These are phyloP conservation scores for Simplicillium aogashimaense DNA, from an alignment of 2,329 filamentous ascomycete species.

Conservation along the genomic window DNA sequence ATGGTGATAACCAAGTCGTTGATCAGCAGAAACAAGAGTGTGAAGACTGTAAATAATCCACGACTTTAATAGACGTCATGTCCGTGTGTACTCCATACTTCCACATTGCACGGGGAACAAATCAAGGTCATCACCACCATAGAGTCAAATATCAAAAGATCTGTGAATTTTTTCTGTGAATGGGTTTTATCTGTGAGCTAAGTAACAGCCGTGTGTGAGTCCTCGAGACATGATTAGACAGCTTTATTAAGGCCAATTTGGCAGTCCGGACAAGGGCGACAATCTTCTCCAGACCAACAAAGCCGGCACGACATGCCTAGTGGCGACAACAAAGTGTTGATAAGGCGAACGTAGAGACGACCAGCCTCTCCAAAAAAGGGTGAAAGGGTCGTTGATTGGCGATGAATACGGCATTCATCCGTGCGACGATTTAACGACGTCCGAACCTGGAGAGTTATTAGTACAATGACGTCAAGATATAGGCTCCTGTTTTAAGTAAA, in stretches of 20 bases:
- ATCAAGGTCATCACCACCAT: too few relatives aligned
- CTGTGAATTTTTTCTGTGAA: constrained; percentile 16
- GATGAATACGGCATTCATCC: background rate
- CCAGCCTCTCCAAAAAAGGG: constrained; percentile 5
- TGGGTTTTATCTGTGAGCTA: constrained; percentile 29
- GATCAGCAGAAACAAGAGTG: constrained; percentile 5
- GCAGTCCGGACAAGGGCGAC: constrained; percentile 5
- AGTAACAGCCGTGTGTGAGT: constrained; percentile 28
- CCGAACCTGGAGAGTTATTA: constrained; percentile 78
- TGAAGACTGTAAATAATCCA: constrained; percentile 5
- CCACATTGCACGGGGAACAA: too few relatives aligned
- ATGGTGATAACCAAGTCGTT: background rate
- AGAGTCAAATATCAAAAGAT: too few relatives aligned
- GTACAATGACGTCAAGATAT: constrained; percentile 48
- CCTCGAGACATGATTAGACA: too few relatives aligned
- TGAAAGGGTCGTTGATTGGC: constrained; percentile 5
- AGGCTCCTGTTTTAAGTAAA: constrained; percentile 29
- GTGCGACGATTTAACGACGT: constrained; percentile 59
- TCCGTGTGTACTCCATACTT: too few relatives aligned
- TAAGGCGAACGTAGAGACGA: constrained; percentile 1
- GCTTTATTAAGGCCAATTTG: constrained; percentile 1
- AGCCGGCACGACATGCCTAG: background rate
- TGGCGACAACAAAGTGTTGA: background rate
- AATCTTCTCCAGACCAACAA: constrained; percentile 1
- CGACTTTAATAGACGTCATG: too few relatives aligned